Evolutionary conservation across 257 asterid genomes (phyloP).

Genomic region (Solanum piurae): DNA sequence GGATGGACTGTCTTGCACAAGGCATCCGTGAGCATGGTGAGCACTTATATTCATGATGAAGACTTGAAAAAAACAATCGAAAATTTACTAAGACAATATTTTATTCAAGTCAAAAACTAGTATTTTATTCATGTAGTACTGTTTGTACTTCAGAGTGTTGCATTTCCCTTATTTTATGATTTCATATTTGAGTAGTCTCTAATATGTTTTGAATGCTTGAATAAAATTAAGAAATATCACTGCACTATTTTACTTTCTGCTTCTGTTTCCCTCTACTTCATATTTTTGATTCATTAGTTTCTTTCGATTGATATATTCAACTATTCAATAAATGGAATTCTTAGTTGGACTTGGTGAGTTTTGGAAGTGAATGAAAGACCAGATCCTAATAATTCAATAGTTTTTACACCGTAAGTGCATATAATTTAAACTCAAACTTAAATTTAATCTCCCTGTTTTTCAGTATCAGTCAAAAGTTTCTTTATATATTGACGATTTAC

Average conservation of each 20-base stretch:
- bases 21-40: constrained; percentile 42
- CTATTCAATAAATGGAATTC: not conserved
- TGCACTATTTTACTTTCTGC: not conserved
- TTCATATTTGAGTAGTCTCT: no score
- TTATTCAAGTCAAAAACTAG: no score
- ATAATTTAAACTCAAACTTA: not conserved
- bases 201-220: not conserved
- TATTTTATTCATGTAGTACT: not conserved
- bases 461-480: not conserved
- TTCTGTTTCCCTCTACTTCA: not conserved
- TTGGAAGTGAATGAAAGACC: not conserved
- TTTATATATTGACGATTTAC: not conserved
- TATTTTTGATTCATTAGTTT: not conserved
- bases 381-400: not conserved
- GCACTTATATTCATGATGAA: no score
- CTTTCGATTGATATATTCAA: not conserved
- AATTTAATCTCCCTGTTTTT: not conserved
- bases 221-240: not conserved
- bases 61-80: not conserved
- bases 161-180: not conserved
- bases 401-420: not conserved
- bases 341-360: not conserved
- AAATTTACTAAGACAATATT: not conserved
- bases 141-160: not conserved
- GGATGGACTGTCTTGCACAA: constrained; percentile 26